These are phyloP conservation scores for Sodiomyces alkalinus DNA, from an alignment of 2,329 filamentous ascomycete genomes.

Conservation along the genomic window DNA sequence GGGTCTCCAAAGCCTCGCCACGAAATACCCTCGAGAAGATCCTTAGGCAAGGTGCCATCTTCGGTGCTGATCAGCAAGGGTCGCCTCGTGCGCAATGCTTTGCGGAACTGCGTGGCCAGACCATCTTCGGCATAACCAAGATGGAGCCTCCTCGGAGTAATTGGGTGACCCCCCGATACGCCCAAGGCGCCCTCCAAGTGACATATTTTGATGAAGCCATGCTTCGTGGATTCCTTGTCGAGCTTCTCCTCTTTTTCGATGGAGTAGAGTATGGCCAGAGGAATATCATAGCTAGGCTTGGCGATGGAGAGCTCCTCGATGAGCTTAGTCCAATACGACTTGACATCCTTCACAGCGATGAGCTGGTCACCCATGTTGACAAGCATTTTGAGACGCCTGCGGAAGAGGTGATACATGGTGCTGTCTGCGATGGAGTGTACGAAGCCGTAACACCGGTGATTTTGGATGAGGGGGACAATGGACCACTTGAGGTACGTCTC, in stretches of 20 bases:
- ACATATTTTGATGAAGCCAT: conserved; percentile 20
- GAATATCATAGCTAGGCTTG: conserved; percentile 30
- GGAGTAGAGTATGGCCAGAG: conserved; percentile 34
- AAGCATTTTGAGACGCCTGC: conserved; percentile 32
- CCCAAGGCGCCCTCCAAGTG: conserved; percentile 29
- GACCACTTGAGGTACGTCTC: conserved; percentile 34
- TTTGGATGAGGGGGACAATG: conserved; percentile 27
- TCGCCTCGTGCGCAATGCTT: conserved; percentile 20
- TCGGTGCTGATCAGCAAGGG: conserved; percentile 25
- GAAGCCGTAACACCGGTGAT: conserved; percentile 26
- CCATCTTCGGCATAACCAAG: conserved; percentile 21
- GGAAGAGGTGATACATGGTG: conserved; percentile 30
- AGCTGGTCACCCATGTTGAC: conserved; percentile 30
- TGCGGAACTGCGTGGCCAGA: conserved; percentile 22
- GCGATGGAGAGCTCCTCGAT: conserved; percentile 27
- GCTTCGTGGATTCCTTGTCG: conserved; percentile 10
- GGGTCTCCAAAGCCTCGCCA: conserved; percentile 51
- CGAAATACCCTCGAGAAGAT: conserved; percentile 41
- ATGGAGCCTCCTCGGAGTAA: conserved; percentile 21
- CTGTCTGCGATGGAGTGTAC: conserved; percentile 31
- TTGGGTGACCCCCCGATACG: conserved; percentile 25
- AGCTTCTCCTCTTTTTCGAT: conserved; percentile 23
- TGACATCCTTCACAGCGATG: conserved; percentile 24
- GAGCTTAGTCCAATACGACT: conserved; percentile 31
- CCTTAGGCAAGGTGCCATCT: conserved; percentile 38